phyloP scores from a whole-genome alignment of 2,329 filamentous ascomycete genomes.

The Fusarium abutilonis region DNA sequence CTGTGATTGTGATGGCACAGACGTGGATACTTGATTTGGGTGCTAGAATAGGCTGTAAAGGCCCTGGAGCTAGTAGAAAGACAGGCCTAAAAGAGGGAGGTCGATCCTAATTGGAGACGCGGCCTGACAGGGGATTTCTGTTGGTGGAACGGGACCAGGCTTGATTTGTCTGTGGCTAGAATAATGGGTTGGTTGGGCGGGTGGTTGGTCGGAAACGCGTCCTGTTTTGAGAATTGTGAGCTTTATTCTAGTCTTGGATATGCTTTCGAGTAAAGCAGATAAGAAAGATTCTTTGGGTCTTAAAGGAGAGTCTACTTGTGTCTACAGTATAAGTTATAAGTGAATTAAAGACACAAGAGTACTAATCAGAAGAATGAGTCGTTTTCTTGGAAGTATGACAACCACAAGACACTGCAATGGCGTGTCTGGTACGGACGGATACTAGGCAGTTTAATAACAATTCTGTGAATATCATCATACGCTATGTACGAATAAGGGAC shows the following conservation, averaged over 20 bases:
- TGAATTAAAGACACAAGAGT: conserved; percentile 9
- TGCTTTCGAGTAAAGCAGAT: neutral
- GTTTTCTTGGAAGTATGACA: neutral
- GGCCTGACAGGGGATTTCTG: conserved; percentile 17
- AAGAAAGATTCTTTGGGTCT: neutral
- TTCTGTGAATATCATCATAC: neutral
- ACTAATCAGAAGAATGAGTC: conserved; percentile 1
- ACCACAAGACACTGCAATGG: conserved; percentile 10
- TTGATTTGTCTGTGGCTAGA: conserved; percentile 35
- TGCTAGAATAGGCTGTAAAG: conserved; percentile 20
- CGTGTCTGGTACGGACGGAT: neutral
- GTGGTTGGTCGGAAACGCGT: conserved; percentile 31
- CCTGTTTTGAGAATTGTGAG: conserved; percentile 24
- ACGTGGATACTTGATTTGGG: conserved; percentile 1
- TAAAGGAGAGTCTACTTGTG: neutral
- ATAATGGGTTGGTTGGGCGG: conserved; percentile 23
- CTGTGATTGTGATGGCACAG: neutral
- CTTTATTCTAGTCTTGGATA: neutral
- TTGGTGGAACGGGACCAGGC: no score
- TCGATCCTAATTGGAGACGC: conserved; percentile 22
- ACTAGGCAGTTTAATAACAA: conserved; percentile 10
- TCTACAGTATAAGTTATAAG: neutral
- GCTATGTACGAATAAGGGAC: conserved; percentile 6
- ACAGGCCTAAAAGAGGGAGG: conserved; percentile 35
- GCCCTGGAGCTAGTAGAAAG: conserved; percentile 30